These are phyloP conservation scores for Babesia sp. DNA, from an alignment of 169 alveolate genomes.

Conservation along the genomic window DNA sequence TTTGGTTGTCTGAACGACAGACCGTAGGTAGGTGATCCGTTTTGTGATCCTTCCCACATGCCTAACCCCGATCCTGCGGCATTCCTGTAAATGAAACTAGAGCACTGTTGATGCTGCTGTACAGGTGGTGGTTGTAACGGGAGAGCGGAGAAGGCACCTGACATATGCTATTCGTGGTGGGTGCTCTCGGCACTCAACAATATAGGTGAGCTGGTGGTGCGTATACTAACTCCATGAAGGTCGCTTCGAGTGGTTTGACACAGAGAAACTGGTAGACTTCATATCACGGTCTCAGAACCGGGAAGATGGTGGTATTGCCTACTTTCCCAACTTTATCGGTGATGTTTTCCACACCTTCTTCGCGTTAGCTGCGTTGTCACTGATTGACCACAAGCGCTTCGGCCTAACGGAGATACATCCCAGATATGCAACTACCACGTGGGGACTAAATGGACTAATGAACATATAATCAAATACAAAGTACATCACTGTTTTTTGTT, in stretches of 20 bases:
- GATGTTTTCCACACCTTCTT: slow-evolving; percentile 96
- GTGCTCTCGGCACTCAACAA: slow-evolving; percentile 85
- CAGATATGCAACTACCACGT: slow-evolving; percentile 68
- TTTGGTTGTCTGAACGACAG: slow-evolving; percentile 91
- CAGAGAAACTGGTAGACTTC: slow-evolving; percentile 81
- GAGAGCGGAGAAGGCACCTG: slow-evolving; percentile 95
- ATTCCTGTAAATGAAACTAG: too few species aligned
- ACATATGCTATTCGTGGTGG: slow-evolving; percentile 98
- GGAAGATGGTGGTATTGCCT: slow-evolving; percentile 93
- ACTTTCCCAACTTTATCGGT: slow-evolving; percentile 91
- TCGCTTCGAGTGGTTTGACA: slow-evolving; percentile 86
- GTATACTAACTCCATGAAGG: slow-evolving; percentile 26
- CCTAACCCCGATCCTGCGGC: too few species aligned
- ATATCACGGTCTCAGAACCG: slow-evolving; percentile 84
- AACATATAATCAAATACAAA: not conserved
- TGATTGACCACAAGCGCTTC: slow-evolving; percentile 68
- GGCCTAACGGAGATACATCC: slow-evolving; percentile 62
- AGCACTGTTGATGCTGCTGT: not conserved
- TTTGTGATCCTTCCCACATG: too few species aligned
- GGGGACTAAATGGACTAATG: slow-evolving; percentile 20
- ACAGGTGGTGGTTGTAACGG: slow-evolving; percentile 94
- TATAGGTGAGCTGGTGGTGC: slow-evolving; percentile 58
- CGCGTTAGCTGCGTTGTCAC: slow-evolving; percentile 91
- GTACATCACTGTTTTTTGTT: slow-evolving; percentile 43
- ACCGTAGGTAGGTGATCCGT: slow-evolving; percentile 76